These are phyloP conservation scores for Capsicum rhomboideum DNA, from an alignment of 257 asterid genomes.

Conservation along the genomic window DNA sequence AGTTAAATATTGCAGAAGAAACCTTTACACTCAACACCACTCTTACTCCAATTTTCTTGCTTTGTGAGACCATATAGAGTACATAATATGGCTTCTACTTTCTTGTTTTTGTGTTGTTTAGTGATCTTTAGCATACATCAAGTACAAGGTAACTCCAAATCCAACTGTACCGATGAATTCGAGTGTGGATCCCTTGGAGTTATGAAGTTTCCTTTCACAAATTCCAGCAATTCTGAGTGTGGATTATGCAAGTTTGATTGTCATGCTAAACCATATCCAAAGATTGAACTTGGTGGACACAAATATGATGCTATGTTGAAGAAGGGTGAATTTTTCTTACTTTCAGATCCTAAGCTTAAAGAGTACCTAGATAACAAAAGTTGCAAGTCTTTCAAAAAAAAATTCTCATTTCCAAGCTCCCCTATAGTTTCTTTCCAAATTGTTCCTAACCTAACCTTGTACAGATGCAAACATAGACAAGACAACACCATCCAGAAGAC, in stretches of 20 bases:
- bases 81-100: background rate
- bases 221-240: background rate
- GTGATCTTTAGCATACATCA: background rate
- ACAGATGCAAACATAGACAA: background rate
- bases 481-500: background rate
- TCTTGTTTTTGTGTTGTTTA: background rate
- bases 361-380: background rate
- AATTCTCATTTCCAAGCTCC: background rate
- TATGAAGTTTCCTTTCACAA: conserved; percentile 4
- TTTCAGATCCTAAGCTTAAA: background rate
- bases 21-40: background rate
- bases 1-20: background rate
- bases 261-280: background rate
- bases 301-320: background rate
- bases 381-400: background rate
- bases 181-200: background rate
- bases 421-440: background rate
- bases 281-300: background rate
- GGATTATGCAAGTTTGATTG: background rate
- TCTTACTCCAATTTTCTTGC: background rate
- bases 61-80: background rate
- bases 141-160: background rate
- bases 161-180: background rate
- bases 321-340: background rate
- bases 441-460: background rate